Evolutionary conservation across 1,284 basidiomycete genomes (phyloP).

Genomic region (Macrocybe sp.): DNA sequence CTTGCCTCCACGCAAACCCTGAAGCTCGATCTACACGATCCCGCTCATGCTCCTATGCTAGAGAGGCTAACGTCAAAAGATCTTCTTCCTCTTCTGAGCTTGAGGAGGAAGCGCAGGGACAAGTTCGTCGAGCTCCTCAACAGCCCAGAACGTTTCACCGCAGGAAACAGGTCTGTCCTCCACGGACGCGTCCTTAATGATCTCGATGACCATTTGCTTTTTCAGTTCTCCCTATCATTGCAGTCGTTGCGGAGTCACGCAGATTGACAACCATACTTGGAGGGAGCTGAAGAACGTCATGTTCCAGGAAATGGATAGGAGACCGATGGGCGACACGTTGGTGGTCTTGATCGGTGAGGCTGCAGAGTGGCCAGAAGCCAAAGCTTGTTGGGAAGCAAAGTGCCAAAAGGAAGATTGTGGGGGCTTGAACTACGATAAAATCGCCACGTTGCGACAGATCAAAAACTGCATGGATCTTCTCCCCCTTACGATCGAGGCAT

Average conservation of each 20-base stretch:
- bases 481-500: conserved; percentile 28
- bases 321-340: conserved; percentile 33
- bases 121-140: conserved; percentile 33
- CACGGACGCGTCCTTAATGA: neutral
- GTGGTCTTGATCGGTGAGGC: conserved; percentile 23
- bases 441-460: conserved; percentile 38
- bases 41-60: conserved; percentile 24
- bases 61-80: conserved; percentile 30
- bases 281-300: conserved; percentile 33
- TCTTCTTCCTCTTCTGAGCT: conserved; percentile 29
- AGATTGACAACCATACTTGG: conserved; percentile 37
- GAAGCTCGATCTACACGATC: conserved; percentile 28
- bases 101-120: conserved; percentile 33
- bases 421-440: conserved; percentile 35
- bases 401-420: conserved; percentile 34
- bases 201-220: neutral
- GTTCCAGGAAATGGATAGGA: conserved; percentile 33
- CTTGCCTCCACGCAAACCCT: conserved; percentile 34
- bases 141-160: conserved; percentile 37
- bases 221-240: conserved; percentile 31
- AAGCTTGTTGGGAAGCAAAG: conserved; percentile 37
- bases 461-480: conserved; percentile 33
- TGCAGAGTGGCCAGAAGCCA: conserved; percentile 35
- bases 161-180: conserved; percentile 34
- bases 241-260: conserved; percentile 32